A percentile compares a stretch with the other conserved stretches of the same genome.
Evolutionary conservation across 2,329 filamentous ascomycete species (phyloP).

Genomic region (Pseudogymnoascus sp.): DNA sequence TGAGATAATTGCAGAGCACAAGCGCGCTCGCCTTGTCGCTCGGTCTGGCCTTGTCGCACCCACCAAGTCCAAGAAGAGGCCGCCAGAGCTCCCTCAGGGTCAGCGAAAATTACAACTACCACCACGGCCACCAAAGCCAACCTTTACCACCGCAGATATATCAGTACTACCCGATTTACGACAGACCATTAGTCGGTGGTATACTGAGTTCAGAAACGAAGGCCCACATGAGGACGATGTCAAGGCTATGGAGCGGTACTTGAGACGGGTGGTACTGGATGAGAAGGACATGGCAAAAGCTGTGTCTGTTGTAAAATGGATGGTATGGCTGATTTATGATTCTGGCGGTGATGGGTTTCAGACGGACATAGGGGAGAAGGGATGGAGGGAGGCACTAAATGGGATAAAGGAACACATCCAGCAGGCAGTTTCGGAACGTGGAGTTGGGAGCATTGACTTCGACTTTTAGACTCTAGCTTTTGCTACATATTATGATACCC

Average conservation of each 20-base stretch:
- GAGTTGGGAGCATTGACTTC: slow-evolving; percentile 47
- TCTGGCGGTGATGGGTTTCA: slow-evolving; percentile 32
- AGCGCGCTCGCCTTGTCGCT: slow-evolving; percentile 50
- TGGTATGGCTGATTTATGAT: slow-evolving; percentile 47
- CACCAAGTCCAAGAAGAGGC: slow-evolving; percentile 14
- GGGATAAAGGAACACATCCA: slow-evolving; percentile 45
- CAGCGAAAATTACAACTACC: slow-evolving; percentile 36
- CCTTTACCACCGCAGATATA: slow-evolving; percentile 53
- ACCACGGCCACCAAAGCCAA: slow-evolving; percentile 44
- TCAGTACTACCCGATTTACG: slow-evolving; percentile 55
- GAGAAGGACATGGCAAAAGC: slow-evolving; percentile 75
- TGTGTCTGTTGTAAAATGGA: slow-evolving; percentile 60
- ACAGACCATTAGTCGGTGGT: slow-evolving; percentile 68
- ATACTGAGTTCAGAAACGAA: slow-evolving; percentile 58
- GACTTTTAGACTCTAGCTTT: slow-evolving; percentile 16
- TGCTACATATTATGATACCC: neutral
- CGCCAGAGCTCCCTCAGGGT: slow-evolving; percentile 14
- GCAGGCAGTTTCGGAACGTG: slow-evolving; percentile 45
- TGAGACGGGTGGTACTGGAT: slow-evolving; percentile 61
- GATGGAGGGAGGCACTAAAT: slow-evolving; percentile 40
- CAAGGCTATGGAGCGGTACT: slow-evolving; percentile 62
- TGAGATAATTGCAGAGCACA: slow-evolving; percentile 72
- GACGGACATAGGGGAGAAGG: slow-evolving; percentile 31
- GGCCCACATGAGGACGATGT: slow-evolving; percentile 77
- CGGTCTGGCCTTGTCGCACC: slow-evolving; percentile 39